Base-by-base conservation (phyloP, 2,329 filamentous ascomycete genomes). In the Podosphaera fusca region DNA sequence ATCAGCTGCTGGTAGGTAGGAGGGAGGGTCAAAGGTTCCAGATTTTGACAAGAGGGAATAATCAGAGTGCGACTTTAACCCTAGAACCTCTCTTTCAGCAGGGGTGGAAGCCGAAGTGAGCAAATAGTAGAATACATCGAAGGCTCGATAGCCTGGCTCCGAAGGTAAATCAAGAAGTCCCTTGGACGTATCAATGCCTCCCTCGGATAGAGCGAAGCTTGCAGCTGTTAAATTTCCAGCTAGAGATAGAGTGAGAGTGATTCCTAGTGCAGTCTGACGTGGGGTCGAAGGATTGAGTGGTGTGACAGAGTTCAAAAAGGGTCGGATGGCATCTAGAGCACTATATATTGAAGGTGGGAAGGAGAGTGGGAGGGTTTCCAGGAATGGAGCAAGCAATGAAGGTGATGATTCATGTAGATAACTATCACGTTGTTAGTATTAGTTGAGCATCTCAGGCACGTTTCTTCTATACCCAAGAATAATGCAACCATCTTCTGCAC, bases 51-150 rank as follows among this genome's bases (percentile, higher is more conserved):
- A 75, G 1, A 98, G 73, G 4, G 80, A 71, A 68, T 96, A 98
- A 49, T 78, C 75, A 3, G 85, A 84, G 2, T 86, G 79, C 7
- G 81, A 75, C 70, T 87, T 85, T 35, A 98, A 76, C 33, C 84
- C 81, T 12, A 98, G 73, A 59, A 89, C 94, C 67, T 96, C 90
- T 57, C 87, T 77, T 71, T 98, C 92, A 1, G 87, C 83, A 3
- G 84, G 81, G 0, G 87, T 92, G 0, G 92, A 94, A 0, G 86
- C 85, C n/a, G 85, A 88, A 0, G 89, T 94, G 47, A 96, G 76
- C 0, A 98, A 79, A 65, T 95, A 96, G 72, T 98, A 96, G 67
- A 98, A 96, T 55, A 94, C 92, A 66, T 98, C 90, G 64, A 98
- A 98, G 2, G 90, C 92, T 60, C 92, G 82, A 69, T 87, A 87